Evolutionary conservation across 345 rosid genomes (phyloP).

Genomic region (Cardiospermum halicacabum): DNA sequence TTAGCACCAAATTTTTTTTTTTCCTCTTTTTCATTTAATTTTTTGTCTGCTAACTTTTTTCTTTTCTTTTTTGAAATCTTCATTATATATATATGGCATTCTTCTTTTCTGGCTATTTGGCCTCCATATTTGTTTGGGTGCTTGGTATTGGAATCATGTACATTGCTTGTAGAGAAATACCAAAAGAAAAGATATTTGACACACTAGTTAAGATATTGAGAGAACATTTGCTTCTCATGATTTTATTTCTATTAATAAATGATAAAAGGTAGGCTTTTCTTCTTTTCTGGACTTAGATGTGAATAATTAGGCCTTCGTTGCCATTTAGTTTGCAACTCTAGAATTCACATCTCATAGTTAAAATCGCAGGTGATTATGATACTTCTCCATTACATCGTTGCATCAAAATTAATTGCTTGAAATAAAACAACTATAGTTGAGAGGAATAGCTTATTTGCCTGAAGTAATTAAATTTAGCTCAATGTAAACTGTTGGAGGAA

Average conservation of each 20-base stretch:
- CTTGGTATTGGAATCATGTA: slow-evolving; percentile 45
- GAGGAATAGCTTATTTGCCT: neutral
- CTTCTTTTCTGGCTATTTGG: slow-evolving; percentile 11
- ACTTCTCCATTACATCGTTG: neutral
- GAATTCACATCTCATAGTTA: neutral
- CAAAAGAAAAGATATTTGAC: slow-evolving; percentile 12
- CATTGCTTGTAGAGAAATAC: slow-evolving; percentile 48
- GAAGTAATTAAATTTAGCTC: neutral
- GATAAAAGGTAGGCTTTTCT: slow-evolving; percentile 12
- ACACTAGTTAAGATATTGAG: slow-evolving; percentile 14
- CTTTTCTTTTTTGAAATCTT: slow-evolving; percentile 6
- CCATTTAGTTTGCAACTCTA: neutral
- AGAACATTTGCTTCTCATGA: neutral
- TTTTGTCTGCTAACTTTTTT: slow-evolving; percentile 17
- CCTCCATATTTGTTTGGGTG: slow-evolving; percentile 24
- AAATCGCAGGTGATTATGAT: neutral
- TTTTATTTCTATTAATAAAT: slow-evolving; percentile 6
- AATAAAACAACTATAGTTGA: no score
- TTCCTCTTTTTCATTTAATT: neutral
- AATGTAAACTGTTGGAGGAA: neutral
- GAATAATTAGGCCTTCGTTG: neutral
- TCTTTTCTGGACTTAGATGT: neutral
- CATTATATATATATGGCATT: slow-evolving; percentile 21
- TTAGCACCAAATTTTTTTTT: slow-evolving; percentile 7
- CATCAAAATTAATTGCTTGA: no score